phyloP scores from a whole-genome alignment of 495 filamentous ascomycete genomes.

The Annulohypoxylon bovei region DNA sequence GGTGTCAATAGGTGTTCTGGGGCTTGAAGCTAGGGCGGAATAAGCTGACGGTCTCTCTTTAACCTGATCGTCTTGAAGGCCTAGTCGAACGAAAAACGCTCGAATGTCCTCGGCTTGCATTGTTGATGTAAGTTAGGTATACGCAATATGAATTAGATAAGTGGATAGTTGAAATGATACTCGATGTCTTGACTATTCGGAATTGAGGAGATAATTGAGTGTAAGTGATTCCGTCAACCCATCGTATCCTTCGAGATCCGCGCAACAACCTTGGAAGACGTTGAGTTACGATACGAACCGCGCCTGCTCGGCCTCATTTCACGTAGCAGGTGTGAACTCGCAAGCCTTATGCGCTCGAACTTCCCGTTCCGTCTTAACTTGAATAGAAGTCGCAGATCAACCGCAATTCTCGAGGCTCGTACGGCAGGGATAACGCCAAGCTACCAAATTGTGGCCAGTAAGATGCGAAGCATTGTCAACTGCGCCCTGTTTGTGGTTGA shows the following conservation, averaged over 20 bases:
- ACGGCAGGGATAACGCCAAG: not conserved
- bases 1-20: not conserved
- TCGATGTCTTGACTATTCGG: not conserved
- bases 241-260: conserved; percentile 3
- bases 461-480: conserved; percentile 21
- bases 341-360: not conserved
- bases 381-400: not conserved
- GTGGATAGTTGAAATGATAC: not conserved
- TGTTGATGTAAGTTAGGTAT: conserved; percentile 7
- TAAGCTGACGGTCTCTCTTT: conserved; percentile 24
- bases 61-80: conserved; percentile 1
- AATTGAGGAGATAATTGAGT: not conserved
- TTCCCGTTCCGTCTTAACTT: conserved; percentile 11
- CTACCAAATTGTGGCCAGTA: conserved; percentile 6
- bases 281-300: not conserved
- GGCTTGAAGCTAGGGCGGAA: conserved; percentile 25
- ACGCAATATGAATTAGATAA: not conserved
- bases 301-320: conserved; percentile 4
- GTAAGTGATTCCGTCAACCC: conserved; percentile 4
- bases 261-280: not conserved
- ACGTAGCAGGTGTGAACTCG: not conserved
- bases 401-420: not conserved
- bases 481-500: not conserved
- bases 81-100: conserved; percentile 10
- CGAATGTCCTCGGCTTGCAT: conserved; percentile 19